A percentile compares a stretch with the other conserved stretches of the same genome.
Evolutionary conservation across 129 eudicot species (phyloP).

Genomic region (Flaveria trinervia): DNA sequence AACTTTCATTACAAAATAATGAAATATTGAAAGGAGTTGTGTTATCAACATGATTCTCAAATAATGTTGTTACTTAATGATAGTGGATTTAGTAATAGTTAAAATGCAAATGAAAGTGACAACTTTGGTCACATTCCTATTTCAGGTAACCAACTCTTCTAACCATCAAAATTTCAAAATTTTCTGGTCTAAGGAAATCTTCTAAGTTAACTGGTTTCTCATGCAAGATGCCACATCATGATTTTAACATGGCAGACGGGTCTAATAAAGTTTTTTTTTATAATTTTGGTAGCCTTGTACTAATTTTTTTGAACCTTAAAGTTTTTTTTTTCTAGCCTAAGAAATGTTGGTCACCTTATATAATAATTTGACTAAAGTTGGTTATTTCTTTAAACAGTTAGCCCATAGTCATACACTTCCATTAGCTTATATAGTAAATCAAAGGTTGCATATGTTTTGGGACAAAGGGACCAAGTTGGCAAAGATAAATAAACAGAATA

Average conservation of each 20-base stretch:
- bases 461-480: background rate
- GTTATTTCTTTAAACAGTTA: background rate
- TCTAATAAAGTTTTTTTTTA: background rate
- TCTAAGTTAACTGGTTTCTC: background rate
- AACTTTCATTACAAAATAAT: background rate
- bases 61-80: background rate
- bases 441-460: constrained; percentile 7
- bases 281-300: background rate
- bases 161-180: background rate
- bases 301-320: background rate
- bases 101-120: background rate
- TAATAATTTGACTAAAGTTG: background rate
- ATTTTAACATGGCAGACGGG: background rate
- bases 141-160: background rate
- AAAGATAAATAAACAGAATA: background rate
- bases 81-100: background rate
- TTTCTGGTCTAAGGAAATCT: background rate
- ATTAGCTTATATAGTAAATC: background rate
- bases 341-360: background rate
- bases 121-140: background rate
- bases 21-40: background rate
- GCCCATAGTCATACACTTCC: background rate
- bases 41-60: constrained; percentile 1
- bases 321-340: background rate
- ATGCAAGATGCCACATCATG: background rate